Evolutionary conservation across 306 rosid genomes (phyloP), one percentile per base, ranked within the genome.

Genomic region (Purshia tridentata): DNA sequence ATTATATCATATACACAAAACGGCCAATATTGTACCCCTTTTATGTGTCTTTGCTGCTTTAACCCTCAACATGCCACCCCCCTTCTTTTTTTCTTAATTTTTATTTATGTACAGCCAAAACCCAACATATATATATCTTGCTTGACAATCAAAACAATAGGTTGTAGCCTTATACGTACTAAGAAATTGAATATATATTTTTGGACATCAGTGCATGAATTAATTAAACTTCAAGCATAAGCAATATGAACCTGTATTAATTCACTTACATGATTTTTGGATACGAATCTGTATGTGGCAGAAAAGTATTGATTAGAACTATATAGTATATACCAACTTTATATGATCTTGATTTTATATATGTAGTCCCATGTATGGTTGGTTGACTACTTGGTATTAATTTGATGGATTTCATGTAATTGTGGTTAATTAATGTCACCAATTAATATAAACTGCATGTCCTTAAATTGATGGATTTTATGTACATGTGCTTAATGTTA

Each of bases 1-100:
- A n/a, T n/a, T n/a, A 29, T 29, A 29, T 29, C 35, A 29, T 29
- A 29, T 29, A 29, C 35, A 44, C 9, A 8, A 44, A 44, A 8
- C 47, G 47, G 47, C 47, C 47, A 1, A 44, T 8, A 44, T 8
- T 44, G 9, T 44, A 44, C 50, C 35, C 49, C 70, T 78, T 70
- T 42, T 37, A 37, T 65, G 79, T 19, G 73, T 74, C 77, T 71
- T 71, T 72, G 88, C 70, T 71, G 66, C 76, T 41, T 1, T 74
- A 55, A 51, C 63, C 40, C 59, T 45, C 68, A 55, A 65, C 65
- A 29, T 29, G 35, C 35, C 35, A 12, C 20, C 10, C 49, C 56
- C 3, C 47, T 8, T 3, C 3, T 3, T 22, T 9, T 14, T 1
- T 7, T 46, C 6, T 46, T 52, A 35, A 4, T 69, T 61, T 55